Conservation (phyloP, 2,329 filamentous ascomycete genomes). For the Curvularia verruculosa region DNA sequence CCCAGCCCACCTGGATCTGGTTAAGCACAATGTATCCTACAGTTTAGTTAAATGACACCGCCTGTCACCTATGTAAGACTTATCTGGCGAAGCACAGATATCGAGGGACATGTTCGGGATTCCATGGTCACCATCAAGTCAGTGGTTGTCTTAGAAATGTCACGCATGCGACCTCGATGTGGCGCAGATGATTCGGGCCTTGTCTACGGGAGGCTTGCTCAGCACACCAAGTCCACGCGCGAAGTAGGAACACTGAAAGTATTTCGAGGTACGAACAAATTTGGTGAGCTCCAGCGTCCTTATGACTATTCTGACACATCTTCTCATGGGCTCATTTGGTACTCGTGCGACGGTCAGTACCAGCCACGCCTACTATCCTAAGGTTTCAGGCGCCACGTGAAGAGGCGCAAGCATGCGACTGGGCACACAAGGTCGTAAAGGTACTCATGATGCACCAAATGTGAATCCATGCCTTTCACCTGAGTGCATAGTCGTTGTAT, state of each 20-base stretch:
- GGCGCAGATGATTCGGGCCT: slow-evolving; percentile 1
- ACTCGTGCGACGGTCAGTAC: slow-evolving; percentile 1
- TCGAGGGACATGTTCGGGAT: neutral
- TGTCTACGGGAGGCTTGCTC: neutral
- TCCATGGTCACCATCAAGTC: neutral
- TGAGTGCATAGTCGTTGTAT: slow-evolving; percentile 9
- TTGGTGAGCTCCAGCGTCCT: neutral
- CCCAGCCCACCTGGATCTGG: neutral
- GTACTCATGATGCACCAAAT: slow-evolving; percentile 15
- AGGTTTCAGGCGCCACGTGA: slow-evolving; percentile 11
- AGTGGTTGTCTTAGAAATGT: slow-evolving; percentile 7
- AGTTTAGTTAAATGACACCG: neutral
- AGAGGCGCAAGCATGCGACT: slow-evolving; percentile 11
- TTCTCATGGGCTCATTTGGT: neutral
- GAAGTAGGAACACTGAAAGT: neutral
- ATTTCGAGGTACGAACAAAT: neutral
- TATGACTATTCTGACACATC: neutral
- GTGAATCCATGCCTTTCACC: slow-evolving; percentile 15
- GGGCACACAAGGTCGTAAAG: slow-evolving; percentile 1
- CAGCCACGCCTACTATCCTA: slow-evolving; percentile 4
- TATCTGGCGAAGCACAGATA: neutral
- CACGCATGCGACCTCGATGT: slow-evolving; percentile 10
- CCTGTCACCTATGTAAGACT: neutral
- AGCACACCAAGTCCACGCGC: neutral
- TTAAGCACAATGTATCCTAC: neutral